Percentiles rank a stretch among this genome's conserved stretches.
These are phyloP conservation scores for Cytidiella melzeri DNA, from an alignment of 768 basidiomycete genomes.

Conservation along the genomic window DNA sequence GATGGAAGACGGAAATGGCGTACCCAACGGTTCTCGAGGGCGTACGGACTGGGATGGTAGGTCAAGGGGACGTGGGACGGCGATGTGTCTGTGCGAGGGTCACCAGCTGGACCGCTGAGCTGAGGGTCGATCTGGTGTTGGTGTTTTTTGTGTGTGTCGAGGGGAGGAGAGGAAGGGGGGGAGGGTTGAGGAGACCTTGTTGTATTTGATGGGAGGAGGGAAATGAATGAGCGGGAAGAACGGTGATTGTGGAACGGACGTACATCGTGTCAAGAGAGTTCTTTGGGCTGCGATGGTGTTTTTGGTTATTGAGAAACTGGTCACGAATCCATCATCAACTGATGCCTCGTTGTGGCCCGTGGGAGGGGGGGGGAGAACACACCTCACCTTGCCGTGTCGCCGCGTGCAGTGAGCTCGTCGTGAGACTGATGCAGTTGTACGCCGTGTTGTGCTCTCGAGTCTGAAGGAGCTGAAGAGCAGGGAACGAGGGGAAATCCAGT, in stretches of 20 bases:
- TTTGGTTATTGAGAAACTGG: too few species aligned
- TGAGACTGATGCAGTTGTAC: too few species aligned
- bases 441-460: too few species aligned
- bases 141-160: background rate
- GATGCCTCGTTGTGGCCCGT: too few species aligned
- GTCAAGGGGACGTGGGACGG: background rate
- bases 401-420: too few species aligned
- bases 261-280: too few species aligned
- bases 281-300: too few species aligned
- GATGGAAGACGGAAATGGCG: background rate
- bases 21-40: slow-evolving; percentile 9
- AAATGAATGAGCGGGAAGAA: slow-evolving; percentile 11
- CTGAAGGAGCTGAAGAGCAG: too few species aligned
- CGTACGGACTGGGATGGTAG: slow-evolving; percentile 4
- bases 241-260: slow-evolving; percentile 17
- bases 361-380: too few species aligned
- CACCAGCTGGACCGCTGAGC: background rate
- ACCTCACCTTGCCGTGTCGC: too few species aligned
- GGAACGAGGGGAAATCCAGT: too few species aligned
- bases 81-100: background rate
- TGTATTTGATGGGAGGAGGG: background rate
- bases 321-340: too few species aligned
- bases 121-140: background rate
- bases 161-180: slow-evolving; percentile 6
- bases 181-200: slow-evolving; percentile 8